These are phyloP conservation scores for Pseudoturritis turrita DNA, from an alignment of 345 rosid species.

Conservation along the genomic window DNA sequence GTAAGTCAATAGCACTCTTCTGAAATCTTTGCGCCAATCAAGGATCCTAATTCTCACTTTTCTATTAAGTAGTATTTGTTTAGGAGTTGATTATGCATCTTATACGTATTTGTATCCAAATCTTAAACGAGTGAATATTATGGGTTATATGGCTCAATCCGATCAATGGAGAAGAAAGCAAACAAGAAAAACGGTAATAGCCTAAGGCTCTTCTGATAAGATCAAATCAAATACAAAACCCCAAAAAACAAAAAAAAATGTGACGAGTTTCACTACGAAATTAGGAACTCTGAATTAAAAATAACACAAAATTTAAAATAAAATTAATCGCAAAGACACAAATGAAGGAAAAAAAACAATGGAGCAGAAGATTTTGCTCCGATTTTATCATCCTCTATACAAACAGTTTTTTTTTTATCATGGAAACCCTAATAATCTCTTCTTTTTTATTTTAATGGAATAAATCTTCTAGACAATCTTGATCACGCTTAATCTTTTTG, in stretches of 20 bases:
- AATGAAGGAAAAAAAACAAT: conserved; percentile 26
- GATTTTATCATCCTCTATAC: conserved; percentile 31
- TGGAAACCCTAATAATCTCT: conserved; percentile 22
- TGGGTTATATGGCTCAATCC: not conserved
- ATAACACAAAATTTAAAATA: conserved; percentile 17
- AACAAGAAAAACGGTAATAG: not conserved
- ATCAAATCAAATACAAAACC: not conserved
- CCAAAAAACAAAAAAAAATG: not conserved
- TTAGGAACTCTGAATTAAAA: conserved; percentile 6
- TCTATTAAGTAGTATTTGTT: not conserved
- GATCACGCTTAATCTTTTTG: conserved; percentile 22
- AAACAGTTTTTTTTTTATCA: conserved; percentile 1
- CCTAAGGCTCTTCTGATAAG: not conserved
- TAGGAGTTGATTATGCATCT: not conserved
- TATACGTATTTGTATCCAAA: no score
- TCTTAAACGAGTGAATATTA: no score
- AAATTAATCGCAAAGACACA: conserved; percentile 26
- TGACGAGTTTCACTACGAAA: conserved; percentile 15
- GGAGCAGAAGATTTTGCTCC: conserved; percentile 36
- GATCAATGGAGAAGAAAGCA: conserved; percentile 2
- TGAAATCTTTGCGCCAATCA: conserved; percentile 19
- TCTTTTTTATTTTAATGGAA: conserved; percentile 21
- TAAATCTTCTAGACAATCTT: conserved; percentile 30
- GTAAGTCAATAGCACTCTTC: conserved; percentile 11
- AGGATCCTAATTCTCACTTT: conserved; percentile 12